Base-by-base conservation (phyloP, 2,329 filamentous ascomycete species). In the Parascedosporium putredinis region DNA sequence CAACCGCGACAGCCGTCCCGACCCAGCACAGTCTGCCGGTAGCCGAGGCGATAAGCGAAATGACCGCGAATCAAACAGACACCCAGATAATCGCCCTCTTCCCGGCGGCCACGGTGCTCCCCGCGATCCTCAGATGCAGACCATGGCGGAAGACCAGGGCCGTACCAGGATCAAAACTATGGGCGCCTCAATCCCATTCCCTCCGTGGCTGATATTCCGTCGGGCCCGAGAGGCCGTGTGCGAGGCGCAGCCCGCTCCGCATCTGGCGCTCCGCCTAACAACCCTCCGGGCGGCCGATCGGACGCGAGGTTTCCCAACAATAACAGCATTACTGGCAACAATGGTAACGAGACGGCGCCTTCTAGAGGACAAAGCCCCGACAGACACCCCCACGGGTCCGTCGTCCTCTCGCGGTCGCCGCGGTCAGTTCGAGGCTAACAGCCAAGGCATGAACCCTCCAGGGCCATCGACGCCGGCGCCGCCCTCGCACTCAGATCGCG, bases 161-260 rank as follows among this genome's bases (percentile, higher is more conserved):
- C 67, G 50, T 73, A 76, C 53, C 74, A 79, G 55, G 79, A 84
- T 59, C 75, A 76, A 14, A 79, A 76, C 50, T 83, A 83, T 56
- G 80, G 80, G 24, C 76, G 80, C 2, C 67, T 84, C 45, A 82
- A 78, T 53, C 65, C 73, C 2, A 70, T 74, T 46, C 67, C 72
- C 45, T 67, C 69, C 22, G 62, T 69, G 27, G 57, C 70, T 62
- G 62, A 67, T 23, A 71, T 66, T 36, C 78, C 78, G 3, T 73
- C 74, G n/a, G 79, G 76, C 2, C 78, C 79, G 14, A 71, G 73
- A 47, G 74, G 69, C 55, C 74, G 70, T 57, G 75, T 70, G 51
- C 67, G 65, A 52, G 70, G 65, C 56, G 63, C 64, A 43, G 59
- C 63, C 42, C 68, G 73, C 58, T 61, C 65, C 38, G 56, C 59